Percentiles rank a stretch among this genome's conserved stretches.
phyloP scores from a whole-genome alignment of 345 rosid species.

The Euphorbia peplus region DNA sequence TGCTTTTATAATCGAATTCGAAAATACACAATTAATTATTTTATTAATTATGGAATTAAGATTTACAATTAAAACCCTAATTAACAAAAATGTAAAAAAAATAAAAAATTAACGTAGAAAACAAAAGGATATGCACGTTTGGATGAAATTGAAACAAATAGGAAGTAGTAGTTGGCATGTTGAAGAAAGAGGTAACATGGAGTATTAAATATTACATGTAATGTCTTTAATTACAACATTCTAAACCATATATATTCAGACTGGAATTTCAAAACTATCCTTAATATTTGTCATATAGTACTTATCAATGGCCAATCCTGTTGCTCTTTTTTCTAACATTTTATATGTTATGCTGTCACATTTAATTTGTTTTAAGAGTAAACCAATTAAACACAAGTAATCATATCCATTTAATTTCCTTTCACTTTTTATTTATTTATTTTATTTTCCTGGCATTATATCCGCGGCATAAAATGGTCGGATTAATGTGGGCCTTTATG shows the following conservation, averaged over 20 bases:
- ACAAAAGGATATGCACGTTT: background rate
- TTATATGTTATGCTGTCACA: background rate
- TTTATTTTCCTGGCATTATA: background rate
- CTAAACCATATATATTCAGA: background rate
- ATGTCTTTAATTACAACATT: slow-evolving; percentile 7
- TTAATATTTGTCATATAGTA: too few relatives aligned
- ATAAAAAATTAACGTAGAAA: background rate
- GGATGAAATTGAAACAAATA: background rate
- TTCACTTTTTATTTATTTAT: background rate
- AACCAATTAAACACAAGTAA: background rate
- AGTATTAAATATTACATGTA: background rate
- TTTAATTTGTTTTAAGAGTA: too few relatives aligned
- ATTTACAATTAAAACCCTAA: too few relatives aligned
- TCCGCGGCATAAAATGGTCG: background rate
- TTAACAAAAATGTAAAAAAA: background rate
- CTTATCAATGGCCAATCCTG: slow-evolving; percentile 1
- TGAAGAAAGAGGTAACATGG: background rate
- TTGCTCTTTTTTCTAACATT: background rate
- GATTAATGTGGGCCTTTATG: background rate
- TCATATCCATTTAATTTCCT: background rate
- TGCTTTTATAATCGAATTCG: too few relatives aligned
- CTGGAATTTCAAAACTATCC: too few relatives aligned
- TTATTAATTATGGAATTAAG: too few relatives aligned
- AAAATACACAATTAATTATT: too few relatives aligned
- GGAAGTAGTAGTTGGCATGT: background rate